Base-by-base conservation (phyloP, 1,284 basidiomycete genomes). In the Lignosus rhinocerotis region DNA sequence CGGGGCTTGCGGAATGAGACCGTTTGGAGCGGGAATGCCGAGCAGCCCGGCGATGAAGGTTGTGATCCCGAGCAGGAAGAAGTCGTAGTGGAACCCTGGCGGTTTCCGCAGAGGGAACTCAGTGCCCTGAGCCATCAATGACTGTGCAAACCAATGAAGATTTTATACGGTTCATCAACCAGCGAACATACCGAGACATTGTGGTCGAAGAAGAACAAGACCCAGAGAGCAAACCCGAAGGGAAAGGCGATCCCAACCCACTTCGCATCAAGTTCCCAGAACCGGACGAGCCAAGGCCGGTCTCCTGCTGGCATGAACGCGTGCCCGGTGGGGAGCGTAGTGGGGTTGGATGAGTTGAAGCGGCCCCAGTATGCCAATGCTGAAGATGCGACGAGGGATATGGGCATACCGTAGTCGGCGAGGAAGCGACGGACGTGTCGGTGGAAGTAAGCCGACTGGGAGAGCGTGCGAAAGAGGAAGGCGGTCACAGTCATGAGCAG, bases 1-100 rank as follows among this genome's bases (percentile, higher is more conserved):
- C 0, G 96, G 96, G 0, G 96, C 96, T 75, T 98, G 96, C 0
- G 96, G 96, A 49, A 99, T 97, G 21, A 96, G 81, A 3, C 95
- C 96, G 68, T 98, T 98, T 0, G 96, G 96, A 0, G 96, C 95
- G 0, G 96, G 95, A 3, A 97, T 71, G 16, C 96, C 96, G 2
- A 99, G 80, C 17, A 98, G 77, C 0, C 94, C 96, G 4, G 95
- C 89, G 49, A 98, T 85, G 67, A 98, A 92, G 0, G 96, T 98
- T 0, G 93, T 95, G 61, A 96, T 80, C 3, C 96, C 96, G 14
- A 99, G 84, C 4, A 95, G 78, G 78, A 94, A 91, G 69, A 93
- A 92, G 69, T 93, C 91, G 65, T 85, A 95, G 68, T 98, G 94
- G 71, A 98, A 98, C 0, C 93, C 96, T 0, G 95, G 90, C 1